Evolutionary conservation across 495 filamentous ascomycete species (phyloP), one percentile per base, ranked within the genome.

Genomic region (Mycothermus thermophilus): DNA sequence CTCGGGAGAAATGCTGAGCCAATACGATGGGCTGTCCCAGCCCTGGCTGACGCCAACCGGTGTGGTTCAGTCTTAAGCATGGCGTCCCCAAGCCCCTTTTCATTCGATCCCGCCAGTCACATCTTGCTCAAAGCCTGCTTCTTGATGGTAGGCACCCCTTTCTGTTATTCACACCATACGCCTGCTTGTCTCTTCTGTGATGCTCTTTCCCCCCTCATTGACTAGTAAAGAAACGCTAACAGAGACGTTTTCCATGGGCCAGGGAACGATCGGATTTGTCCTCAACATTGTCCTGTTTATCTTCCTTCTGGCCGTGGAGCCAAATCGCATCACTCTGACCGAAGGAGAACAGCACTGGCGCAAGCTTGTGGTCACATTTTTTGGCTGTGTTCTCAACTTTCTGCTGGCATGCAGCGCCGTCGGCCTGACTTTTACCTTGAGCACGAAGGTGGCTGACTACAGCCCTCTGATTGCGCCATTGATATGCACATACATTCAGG

Each of bases 311-410:
- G 28, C 35, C 28, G 35, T 44, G 12, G 51, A 55, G 16, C 26
- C 24, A 4, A 42, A 34, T 39, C 41, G 40, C 6, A 37, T 45
- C 23, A 33, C 27, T 3, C 32, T 55, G 28, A 52, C 48, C 19
- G 49, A 55, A 30, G 51, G 49, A 16, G 46, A 55, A 37, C 46
- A 52, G 19, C 48, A 55, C 28, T 55, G 46, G 46, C 46, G 51
- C 29, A 52, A 42, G 14, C 49, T 52, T 30, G 27, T 50, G 11
- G 36, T 43, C 23, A 52, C 49, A 12, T 36, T 50, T 20, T 52
- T 50, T 22, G 37, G 42, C 28, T 55, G 46, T 39, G 31, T 46
- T 8, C 38, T 42, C 18, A 55, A 55, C 12, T 23, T 55, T 10
- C 30, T 52, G n/a, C 20, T 55, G 27, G 46, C 46, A 7, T 43